Evolutionary conservation across 495 filamentous ascomycete species (phyloP).

Genomic region (Neurospora terricola): DNA sequence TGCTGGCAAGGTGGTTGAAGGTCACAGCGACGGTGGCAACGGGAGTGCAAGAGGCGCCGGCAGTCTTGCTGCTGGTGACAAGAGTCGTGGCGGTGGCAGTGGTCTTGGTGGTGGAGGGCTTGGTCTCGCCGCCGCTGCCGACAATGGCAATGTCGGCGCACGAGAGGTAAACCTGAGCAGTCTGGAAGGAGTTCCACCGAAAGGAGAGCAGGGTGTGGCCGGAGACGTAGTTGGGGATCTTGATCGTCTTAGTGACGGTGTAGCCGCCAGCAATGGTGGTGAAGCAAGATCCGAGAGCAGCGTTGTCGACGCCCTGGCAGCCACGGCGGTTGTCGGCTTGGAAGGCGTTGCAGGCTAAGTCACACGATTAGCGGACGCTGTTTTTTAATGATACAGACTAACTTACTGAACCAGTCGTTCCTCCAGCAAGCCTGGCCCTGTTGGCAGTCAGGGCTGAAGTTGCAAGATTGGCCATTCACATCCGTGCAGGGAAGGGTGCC

Average conservation of each 20-base stretch:
- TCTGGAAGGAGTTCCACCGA: conserved; percentile 50
- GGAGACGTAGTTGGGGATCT: conserved; percentile 34
- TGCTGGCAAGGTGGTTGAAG: conserved; percentile 47
- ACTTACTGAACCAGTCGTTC: conserved; percentile 44
- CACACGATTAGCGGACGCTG: not conserved
- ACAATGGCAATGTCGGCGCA: conserved; percentile 46
- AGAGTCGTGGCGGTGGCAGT: conserved; percentile 12
- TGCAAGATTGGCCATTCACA: conserved; percentile 42
- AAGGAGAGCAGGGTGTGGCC: conserved; percentile 43
- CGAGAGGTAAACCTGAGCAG: conserved; percentile 43
- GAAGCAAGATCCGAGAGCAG: conserved; percentile 34
- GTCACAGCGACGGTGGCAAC: conserved; percentile 44
- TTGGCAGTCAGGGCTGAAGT: conserved; percentile 42
- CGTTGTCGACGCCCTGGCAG: conserved; percentile 43
- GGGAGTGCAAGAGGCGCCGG: conserved; percentile 26
- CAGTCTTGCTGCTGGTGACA: conserved; percentile 23
- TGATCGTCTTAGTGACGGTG: conserved; percentile 45
- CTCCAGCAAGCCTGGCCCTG: conserved; percentile 37
- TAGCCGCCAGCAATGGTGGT: conserved; percentile 46
- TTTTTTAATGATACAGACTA: not conserved
- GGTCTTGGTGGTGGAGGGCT: not conserved
- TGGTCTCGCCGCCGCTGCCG: not conserved
- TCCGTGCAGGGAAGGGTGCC: conserved; percentile 42
- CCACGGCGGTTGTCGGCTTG: conserved; percentile 17
- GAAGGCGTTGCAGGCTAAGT: conserved; percentile 37